Conservation (phyloP, 148 eudicot genomes). For the Suaeda aralocaspica region DNA sequence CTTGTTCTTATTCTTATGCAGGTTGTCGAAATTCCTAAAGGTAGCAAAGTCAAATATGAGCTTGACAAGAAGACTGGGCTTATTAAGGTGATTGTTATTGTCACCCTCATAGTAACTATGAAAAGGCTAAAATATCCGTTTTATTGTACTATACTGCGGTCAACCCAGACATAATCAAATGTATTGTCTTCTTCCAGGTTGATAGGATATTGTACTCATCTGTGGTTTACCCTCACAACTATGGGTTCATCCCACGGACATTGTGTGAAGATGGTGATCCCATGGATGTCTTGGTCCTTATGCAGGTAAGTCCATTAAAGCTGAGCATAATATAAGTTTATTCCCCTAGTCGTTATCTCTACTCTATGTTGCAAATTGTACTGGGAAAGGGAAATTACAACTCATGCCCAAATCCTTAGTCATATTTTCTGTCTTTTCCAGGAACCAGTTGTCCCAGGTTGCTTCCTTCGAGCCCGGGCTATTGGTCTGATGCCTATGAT, state of each 20-base stretch:
- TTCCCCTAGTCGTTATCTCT: not conserved
- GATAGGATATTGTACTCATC: conserved; percentile 88
- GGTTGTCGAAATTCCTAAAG: conserved; percentile 86
- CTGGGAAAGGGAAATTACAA: not conserved
- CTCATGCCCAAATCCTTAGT: conserved; percentile 1
- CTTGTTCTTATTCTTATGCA: conserved; percentile 19
- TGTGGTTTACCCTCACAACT: conserved; percentile 95
- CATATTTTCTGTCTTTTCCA: conserved; percentile 21
- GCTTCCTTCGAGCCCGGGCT: conserved; percentile 78
- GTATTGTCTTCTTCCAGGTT: conserved; percentile 41
- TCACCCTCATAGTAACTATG: not conserved
- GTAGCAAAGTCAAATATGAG: conserved; percentile 94
- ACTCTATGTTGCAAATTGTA: conserved; percentile 1
- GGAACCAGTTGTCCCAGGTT: conserved; percentile 87
- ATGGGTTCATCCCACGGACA: conserved; percentile 84
- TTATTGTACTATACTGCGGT: not conserved
- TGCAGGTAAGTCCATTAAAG: conserved; percentile 52
- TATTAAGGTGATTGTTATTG: conserved; percentile 48
- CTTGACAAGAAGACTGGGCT: conserved; percentile 91
- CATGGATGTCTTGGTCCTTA: conserved; percentile 77
- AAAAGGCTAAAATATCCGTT: not conserved
- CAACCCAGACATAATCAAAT: not conserved
- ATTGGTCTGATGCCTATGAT: conserved; percentile 96
- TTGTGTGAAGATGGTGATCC: conserved; percentile 84
- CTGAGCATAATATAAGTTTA: not conserved